These are phyloP conservation scores for Trichophyton mentagrophytes DNA, from an alignment of 2,329 filamentous ascomycete genomes.

Conservation along the genomic window DNA sequence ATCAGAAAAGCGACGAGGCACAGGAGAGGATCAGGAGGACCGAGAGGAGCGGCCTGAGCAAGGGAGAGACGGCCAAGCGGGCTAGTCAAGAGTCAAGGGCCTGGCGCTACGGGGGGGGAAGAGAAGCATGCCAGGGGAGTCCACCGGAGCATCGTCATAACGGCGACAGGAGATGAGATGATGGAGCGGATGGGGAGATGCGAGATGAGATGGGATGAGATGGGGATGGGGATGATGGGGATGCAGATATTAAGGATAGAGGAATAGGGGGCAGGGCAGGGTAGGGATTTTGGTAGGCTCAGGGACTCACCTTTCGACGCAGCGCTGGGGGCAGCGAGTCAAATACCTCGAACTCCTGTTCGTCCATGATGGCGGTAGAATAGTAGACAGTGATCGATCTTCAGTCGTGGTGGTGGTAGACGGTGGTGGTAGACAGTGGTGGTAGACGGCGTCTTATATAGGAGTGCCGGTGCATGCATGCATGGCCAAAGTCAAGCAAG, in stretches of 20 bases:
- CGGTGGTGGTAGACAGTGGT: neutral
- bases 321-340: conserved; percentile 44
- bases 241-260: conserved; percentile 5
- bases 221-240: conserved; percentile 4
- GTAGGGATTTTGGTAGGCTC: no score
- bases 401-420: neutral
- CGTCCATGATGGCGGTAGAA: neutral
- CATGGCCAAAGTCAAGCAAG: neutral
- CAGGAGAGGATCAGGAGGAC: neutral
- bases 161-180: neutral
- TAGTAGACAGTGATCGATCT: no score
- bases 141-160: no score
- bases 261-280: conserved; percentile 3
- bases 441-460: neutral
- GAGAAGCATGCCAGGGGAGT: no score
- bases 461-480: no score
- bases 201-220: neutral
- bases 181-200: neutral
- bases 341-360: conserved; percentile 27
- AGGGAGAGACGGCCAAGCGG: neutral
- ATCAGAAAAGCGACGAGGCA: neutral
- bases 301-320: conserved; percentile 43
- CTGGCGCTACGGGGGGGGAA: neutral
- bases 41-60: neutral
- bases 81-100: no score